Conservation (phyloP, 2,329 filamentous ascomycete species). For the Penicillium oxalicum region DNA sequence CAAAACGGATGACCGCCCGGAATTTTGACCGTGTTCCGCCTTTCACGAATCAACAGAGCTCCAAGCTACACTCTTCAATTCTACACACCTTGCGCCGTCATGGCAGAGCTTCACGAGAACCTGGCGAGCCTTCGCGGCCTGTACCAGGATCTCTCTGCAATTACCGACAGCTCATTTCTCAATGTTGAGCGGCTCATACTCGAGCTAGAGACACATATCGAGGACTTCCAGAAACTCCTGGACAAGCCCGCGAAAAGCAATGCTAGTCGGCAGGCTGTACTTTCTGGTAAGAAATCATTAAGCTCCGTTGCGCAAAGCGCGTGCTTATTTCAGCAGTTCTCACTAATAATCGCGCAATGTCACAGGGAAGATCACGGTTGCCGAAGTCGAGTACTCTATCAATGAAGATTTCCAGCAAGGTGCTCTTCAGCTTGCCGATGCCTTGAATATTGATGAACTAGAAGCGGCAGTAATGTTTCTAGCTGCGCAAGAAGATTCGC, state of each 20-base stretch:
- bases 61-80: slow-evolving; percentile 18
- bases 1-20: slow-evolving; percentile 21
- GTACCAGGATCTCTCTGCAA: slow-evolving; percentile 74
- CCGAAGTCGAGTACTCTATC: slow-evolving; percentile 68
- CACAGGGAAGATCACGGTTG: slow-evolving; percentile 68
- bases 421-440: slow-evolving; percentile 74
- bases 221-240: slow-evolving; percentile 65
- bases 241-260: slow-evolving; percentile 70
- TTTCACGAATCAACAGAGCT: slow-evolving; percentile 29
- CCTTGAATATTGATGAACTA: slow-evolving; percentile 83
- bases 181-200: slow-evolving; percentile 63
- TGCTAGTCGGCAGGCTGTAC: slow-evolving; percentile 64
- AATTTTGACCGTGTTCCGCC: slow-evolving; percentile 35
- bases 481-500: slow-evolving; percentile 63
- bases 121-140: slow-evolving; percentile 76
- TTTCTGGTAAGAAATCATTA: slow-evolving; percentile 51
- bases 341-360: slow-evolving; percentile 16
- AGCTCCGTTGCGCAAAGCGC: neutral
- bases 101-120: slow-evolving; percentile 58
- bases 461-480: slow-evolving; percentile 73
- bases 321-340: neutral
- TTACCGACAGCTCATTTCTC: slow-evolving; percentile 64
- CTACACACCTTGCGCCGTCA: slow-evolving; percentile 24
- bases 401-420: slow-evolving; percentile 85
- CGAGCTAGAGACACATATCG: slow-evolving; percentile 60